Evolutionary conservation across 805 yeast species (phyloP).

Genomic region (Cyberlindnera mycetangii): DNA sequence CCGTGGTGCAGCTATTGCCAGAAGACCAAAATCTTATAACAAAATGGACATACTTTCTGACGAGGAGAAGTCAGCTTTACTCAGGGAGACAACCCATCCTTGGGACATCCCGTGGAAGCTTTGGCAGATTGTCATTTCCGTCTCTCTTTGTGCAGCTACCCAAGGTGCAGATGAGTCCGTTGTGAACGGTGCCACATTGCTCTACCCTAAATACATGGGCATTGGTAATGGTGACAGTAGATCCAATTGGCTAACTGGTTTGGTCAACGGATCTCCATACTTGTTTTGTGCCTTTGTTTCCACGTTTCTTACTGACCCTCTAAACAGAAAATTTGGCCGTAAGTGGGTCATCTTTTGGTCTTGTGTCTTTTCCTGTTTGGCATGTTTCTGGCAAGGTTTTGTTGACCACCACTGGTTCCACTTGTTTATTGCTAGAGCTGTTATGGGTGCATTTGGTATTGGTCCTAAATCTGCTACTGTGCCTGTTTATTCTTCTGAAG

Average conservation of each 20-base stretch:
- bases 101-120: slow-evolving; percentile 45
- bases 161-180: slow-evolving; percentile 83
- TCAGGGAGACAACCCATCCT: slow-evolving; percentile 44
- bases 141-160: slow-evolving; percentile 77
- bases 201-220: slow-evolving; percentile 55
- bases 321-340: slow-evolving; percentile 57
- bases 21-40: slow-evolving; percentile 55
- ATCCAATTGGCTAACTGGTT: slow-evolving; percentile 57
- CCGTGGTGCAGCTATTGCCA: slow-evolving; percentile 64
- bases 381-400: slow-evolving; percentile 72
- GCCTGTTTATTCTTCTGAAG: slow-evolving; percentile 68
- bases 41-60: slow-evolving; percentile 53
- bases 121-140: slow-evolving; percentile 54
- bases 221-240: slow-evolving; percentile 43
- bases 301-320: slow-evolving; percentile 62
- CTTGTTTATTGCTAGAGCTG: slow-evolving; percentile 61
- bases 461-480: slow-evolving; percentile 79
- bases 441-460: slow-evolving; percentile 58
- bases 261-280: slow-evolving; percentile 70
- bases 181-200: slow-evolving; percentile 66
- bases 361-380: slow-evolving; percentile 54
- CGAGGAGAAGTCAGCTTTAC: slow-evolving; percentile 50
- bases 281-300: slow-evolving; percentile 57
- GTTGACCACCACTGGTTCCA: slow-evolving; percentile 58
- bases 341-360: slow-evolving; percentile 65